Evolutionary conservation across 2,329 filamentous ascomycete species (phyloP).

Genomic region (Colletotrichum magnum): DNA sequence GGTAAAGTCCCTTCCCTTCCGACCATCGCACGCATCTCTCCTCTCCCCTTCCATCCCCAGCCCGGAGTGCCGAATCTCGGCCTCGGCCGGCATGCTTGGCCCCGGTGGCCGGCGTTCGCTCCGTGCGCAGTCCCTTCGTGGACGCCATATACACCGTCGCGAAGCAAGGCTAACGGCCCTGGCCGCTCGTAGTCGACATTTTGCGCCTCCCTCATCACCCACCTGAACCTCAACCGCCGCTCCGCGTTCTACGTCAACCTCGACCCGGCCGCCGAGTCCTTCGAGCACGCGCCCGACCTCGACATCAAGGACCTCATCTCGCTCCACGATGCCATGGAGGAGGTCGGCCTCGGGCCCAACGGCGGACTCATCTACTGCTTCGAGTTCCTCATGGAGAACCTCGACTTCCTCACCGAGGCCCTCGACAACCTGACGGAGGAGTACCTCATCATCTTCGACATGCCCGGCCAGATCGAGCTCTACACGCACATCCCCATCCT

Average conservation of each 20-base stretch:
- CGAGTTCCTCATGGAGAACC: conserved; percentile 94
- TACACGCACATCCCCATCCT: conserved; percentile 97
- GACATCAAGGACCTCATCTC: conserved; percentile 97
- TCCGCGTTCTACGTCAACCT: conserved; percentile 98
- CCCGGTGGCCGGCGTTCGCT: conserved; percentile 8
- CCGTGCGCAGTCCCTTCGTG: not conserved
- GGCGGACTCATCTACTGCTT: conserved; percentile 97
- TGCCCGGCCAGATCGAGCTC: conserved; percentile 98
- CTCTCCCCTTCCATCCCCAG: conserved; percentile 2
- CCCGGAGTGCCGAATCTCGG: conserved; percentile 8
- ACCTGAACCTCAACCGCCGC: conserved; percentile 90
- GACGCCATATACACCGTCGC: not conserved
- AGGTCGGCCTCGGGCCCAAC: conserved; percentile 90
- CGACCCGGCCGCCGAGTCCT: conserved; percentile 93
- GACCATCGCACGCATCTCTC: not conserved
- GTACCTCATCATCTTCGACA: conserved; percentile 97
- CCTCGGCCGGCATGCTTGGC: conserved; percentile 11
- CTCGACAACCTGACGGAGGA: conserved; percentile 92
- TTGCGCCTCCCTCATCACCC: conserved; percentile 92
- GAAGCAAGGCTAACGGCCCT: conserved; percentile 11
- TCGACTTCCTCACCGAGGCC: conserved; percentile 90
- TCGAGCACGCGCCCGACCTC: conserved; percentile 91
- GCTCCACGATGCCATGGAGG: conserved; percentile 96
- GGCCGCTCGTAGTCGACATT: conserved; percentile 80
- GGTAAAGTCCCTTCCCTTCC: conserved; percentile 57